phyloP scores from a whole-genome alignment of 2,329 filamentous ascomycete species.

The Lasiodiplodia gonubiensis region DNA sequence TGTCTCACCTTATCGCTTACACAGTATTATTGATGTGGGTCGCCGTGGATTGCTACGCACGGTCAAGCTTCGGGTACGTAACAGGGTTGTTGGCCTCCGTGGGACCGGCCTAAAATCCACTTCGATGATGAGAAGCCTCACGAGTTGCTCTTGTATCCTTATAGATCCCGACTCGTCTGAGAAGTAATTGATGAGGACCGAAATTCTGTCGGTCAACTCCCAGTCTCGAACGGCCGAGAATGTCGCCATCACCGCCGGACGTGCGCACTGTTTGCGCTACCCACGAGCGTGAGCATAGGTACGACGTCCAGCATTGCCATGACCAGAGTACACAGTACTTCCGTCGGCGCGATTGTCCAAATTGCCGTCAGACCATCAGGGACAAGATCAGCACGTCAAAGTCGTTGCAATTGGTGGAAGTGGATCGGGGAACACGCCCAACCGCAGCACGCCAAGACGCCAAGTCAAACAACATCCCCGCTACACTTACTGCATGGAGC shows the following conservation, averaged over 20 bases:
- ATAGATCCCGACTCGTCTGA: background rate
- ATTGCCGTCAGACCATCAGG: constrained; percentile 2
- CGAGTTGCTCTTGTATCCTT: background rate
- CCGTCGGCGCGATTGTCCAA: constrained; percentile 5
- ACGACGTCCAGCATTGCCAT: background rate
- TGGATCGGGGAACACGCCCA: background rate
- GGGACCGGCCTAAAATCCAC: background rate
- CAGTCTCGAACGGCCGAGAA: background rate
- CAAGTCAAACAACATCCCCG: constrained; percentile 24
- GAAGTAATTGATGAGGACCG: background rate
- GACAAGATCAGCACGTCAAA: background rate
- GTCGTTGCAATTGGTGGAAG: constrained; percentile 21
- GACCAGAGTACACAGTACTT: background rate
- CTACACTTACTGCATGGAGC: constrained; percentile 10
- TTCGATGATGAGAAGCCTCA: background rate
- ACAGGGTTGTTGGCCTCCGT: background rate
- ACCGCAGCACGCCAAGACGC: constrained; percentile 12
- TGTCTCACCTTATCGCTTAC: constrained; percentile 3
- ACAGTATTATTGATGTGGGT: background rate
- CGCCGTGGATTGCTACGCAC: constrained; percentile 6
- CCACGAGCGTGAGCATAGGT: background rate
- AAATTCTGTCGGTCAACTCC: background rate
- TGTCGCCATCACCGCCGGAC: background rate
- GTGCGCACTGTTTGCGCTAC: background rate
- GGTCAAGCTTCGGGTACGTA: constrained; percentile 13